These are phyloP conservation scores for Alternaria arbusti DNA, from an alignment of 2,329 filamentous ascomycete species.

Conservation along the genomic window DNA sequence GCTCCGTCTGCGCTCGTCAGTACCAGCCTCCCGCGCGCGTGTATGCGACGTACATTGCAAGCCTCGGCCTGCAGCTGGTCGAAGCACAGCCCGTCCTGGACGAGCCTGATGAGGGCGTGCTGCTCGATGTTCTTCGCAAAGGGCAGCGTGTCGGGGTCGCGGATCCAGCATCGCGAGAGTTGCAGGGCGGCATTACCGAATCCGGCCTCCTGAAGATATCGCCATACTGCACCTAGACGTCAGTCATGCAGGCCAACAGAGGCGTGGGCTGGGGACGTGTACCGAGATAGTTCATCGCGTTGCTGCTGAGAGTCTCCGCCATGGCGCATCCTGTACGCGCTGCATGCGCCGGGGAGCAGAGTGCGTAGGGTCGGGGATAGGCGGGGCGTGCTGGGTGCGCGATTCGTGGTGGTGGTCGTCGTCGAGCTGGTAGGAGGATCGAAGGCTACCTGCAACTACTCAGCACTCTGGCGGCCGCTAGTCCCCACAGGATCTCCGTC, in stretches of 20 bases:
- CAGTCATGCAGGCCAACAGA: slow-evolving; percentile 11
- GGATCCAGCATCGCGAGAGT: slow-evolving; percentile 68
- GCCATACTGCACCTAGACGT: slow-evolving; percentile 58
- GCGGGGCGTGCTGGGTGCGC: not conserved
- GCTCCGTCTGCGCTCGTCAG: slow-evolving; percentile 38
- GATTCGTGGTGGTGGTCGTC: not conserved
- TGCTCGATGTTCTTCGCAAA: slow-evolving; percentile 66
- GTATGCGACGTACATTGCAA: slow-evolving; percentile 34
- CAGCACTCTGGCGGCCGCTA: not conserved
- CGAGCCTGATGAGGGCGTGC: slow-evolving; percentile 65
- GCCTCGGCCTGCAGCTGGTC: slow-evolving; percentile 52
- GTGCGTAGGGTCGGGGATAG: not conserved
- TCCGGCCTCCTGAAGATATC: slow-evolving; percentile 57
- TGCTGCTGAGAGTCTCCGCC: slow-evolving; percentile 57
- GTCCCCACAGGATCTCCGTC: slow-evolving; percentile 10
- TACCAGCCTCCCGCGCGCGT: not conserved
- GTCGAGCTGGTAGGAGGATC: not conserved
- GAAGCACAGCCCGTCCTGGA: slow-evolving; percentile 66
- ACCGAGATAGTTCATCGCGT: slow-evolving; percentile 70
- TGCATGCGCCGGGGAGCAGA: slow-evolving; percentile 8
- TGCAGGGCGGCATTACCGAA: slow-evolving; percentile 66
- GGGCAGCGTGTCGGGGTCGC: slow-evolving; percentile 65
- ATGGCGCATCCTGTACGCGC: slow-evolving; percentile 48
- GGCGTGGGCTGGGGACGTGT: slow-evolving; percentile 4
- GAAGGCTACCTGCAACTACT: slow-evolving; percentile 5